Conservation (phyloP, 2,329 filamentous ascomycete genomes). For the Epichloe uncinata region DNA sequence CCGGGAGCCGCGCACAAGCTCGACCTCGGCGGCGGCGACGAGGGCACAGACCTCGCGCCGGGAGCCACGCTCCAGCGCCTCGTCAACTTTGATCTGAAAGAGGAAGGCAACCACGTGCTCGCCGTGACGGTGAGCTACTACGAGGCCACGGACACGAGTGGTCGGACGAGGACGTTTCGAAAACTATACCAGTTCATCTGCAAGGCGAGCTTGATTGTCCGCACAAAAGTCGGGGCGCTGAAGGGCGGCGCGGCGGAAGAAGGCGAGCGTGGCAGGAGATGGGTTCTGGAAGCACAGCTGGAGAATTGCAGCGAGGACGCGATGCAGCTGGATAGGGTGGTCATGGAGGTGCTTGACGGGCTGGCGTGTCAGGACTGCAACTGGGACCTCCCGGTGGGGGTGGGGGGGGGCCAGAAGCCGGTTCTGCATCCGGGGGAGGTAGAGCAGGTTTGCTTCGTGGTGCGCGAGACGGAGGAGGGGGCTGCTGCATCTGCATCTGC, state of each 20-base stretch:
- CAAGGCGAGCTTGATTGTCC: slow-evolving; percentile 76
- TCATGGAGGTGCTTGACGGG: slow-evolving; percentile 38
- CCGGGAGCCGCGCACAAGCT: slow-evolving; percentile 45
- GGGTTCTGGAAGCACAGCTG: slow-evolving; percentile 83
- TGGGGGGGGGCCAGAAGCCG: slow-evolving; percentile 32
- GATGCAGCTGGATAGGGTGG: slow-evolving; percentile 61
- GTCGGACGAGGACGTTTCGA: slow-evolving; percentile 70
- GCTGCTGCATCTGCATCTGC: slow-evolving; percentile 15
- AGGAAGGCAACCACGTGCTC: slow-evolving; percentile 87
- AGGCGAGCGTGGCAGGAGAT: slow-evolving; percentile 25
- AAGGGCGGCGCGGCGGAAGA: slow-evolving; percentile 13
- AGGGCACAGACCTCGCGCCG: slow-evolving; percentile 36
- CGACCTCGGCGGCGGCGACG: slow-evolving; percentile 28
- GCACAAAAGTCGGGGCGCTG: slow-evolving; percentile 70
- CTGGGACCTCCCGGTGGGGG: slow-evolving; percentile 33
- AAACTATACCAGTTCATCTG: slow-evolving; percentile 97
- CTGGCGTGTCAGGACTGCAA: slow-evolving; percentile 42
- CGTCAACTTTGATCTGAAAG: slow-evolving; percentile 76
- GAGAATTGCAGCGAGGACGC: slow-evolving; percentile 84
- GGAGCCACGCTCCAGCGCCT: slow-evolving; percentile 67
- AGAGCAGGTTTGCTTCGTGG: slow-evolving; percentile 52
- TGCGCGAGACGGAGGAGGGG: slow-evolving; percentile 30
- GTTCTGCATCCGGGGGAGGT: slow-evolving; percentile 48
- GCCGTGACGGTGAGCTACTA: slow-evolving; percentile 92
- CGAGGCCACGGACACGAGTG: slow-evolving; percentile 60